Base-by-base conservation (phyloP, 1,139 yeast species). In the Candida frijolesensis region DNA sequence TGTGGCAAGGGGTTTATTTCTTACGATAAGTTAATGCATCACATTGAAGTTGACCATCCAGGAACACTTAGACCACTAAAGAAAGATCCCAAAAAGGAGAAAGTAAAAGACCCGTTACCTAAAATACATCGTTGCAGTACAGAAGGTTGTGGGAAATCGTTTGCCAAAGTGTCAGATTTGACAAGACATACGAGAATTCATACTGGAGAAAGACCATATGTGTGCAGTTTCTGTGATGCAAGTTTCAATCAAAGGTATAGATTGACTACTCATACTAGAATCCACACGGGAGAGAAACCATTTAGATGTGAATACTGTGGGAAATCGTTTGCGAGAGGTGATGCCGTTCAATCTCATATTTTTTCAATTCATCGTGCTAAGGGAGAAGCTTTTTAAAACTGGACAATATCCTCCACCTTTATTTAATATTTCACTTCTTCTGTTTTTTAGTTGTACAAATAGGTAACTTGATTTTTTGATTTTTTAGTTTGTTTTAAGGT, bases 251-350 rank as follows among this genome's bases (percentile, higher is more conserved):
- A 65, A 50, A 57, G 62, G 50, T 65, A 65, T 53, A 51, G 70
- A 29, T 56, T 65, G 38, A 65, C 68, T 10, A 65, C 70, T 19
- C 70, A 65, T 51, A 46, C 54, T 50, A 56, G 70, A 45, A 56
- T 57, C 38, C 70, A 65, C 52, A 60, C 68, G 16, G 69, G 70
- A 3, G 70, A 65, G 48, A 65, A 65, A 51, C 70, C 70, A 25
- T 64, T 64, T 46, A 46, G 39, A 37, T 65, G 70, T 49, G 53
- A 54, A 22, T 61, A 62, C 52, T 65, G 69, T 47, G 63, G 57
- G 10, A 64, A 63, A 48, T 46, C 54, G 10, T 65, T 65, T 59
- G 67, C 68, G 14, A 51, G 69, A 46, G 69, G 69, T 38, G 69
- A 65, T 57, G 68, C 68, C 2, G 64, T 62, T 16, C 65, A 63